These are phyloP conservation scores for Ascocoryne sarcoides DNA, from an alignment of 2,329 filamentous ascomycete species.

Conservation along the genomic window DNA sequence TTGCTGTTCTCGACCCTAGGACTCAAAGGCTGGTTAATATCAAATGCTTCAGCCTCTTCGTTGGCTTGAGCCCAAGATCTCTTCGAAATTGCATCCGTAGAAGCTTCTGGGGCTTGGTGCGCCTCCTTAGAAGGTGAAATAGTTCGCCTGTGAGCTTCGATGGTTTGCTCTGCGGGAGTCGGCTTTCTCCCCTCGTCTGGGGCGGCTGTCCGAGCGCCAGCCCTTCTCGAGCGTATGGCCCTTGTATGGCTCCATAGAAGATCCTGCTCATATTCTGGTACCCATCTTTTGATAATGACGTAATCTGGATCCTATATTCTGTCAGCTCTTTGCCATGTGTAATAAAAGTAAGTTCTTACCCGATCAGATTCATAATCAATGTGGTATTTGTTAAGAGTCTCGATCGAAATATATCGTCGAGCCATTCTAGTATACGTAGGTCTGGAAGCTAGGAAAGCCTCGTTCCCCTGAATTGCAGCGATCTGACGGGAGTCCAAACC, in stretches of 20 bases:
- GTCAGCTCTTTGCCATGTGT: too few species aligned
- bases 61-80: background rate
- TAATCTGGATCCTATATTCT: too few species aligned
- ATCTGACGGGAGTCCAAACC: conserved; percentile 51
- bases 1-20: background rate
- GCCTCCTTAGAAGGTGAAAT: background rate
- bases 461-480: conserved; percentile 47
- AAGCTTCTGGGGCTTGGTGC: background rate
- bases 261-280: too few species aligned
- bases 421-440: conserved; percentile 58
- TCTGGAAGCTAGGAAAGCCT: conserved; percentile 32
- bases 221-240: too few species aligned
- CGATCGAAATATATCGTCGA: conserved; percentile 49
- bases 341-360: conserved; percentile 1
- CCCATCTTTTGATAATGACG: too few species aligned
- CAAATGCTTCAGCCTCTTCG: background rate
- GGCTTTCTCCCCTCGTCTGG: too few species aligned
- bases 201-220: too few species aligned
- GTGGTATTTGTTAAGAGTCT: conserved; percentile 45
- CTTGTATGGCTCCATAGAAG: too few species aligned
- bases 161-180: background rate
- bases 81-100: background rate
- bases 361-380: conserved; percentile 48
- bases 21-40: background rate
- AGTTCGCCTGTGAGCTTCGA: background rate